These are phyloP conservation scores for Pezicula carpinea DNA, from an alignment of 2,329 filamentous ascomycete genomes.

Conservation along the genomic window DNA sequence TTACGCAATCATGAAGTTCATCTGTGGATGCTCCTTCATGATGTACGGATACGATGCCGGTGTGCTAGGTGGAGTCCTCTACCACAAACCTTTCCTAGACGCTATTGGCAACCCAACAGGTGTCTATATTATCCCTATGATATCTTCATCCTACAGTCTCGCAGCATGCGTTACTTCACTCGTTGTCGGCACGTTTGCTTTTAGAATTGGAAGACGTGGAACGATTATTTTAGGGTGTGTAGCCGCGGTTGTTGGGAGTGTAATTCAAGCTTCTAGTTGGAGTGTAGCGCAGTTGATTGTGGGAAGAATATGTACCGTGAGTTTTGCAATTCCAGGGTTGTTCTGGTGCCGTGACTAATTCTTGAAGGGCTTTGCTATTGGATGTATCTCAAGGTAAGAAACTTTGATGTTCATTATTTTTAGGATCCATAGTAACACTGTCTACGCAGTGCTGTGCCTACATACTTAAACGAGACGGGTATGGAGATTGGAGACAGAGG, in stretches of 20 bases:
- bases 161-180: constrained; percentile 18
- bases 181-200: constrained; percentile 25
- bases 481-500: constrained; percentile 21
- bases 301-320: constrained; percentile 20
- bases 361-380: constrained; percentile 8
- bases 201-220: constrained; percentile 14
- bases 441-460: constrained; percentile 22
- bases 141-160: constrained; percentile 18
- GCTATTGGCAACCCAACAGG: constrained; percentile 20
- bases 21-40: constrained; percentile 12
- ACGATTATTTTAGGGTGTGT: constrained; percentile 24
- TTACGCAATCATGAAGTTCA: no score
- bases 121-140: constrained; percentile 18
- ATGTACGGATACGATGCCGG: constrained; percentile 32
- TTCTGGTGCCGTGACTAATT: constrained; percentile 1
- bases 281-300: constrained; percentile 27
- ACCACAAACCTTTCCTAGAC: constrained; percentile 16
- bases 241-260: constrained; percentile 25
- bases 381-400: neutral
- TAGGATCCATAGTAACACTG: neutral
- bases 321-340: neutral
- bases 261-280: constrained; percentile 25
- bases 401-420: constrained; percentile 1
- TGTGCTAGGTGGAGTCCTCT: constrained; percentile 29
- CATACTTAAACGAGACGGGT: constrained; percentile 25